phyloP scores from a whole-genome alignment of 768 basidiomycete species.

The Mycena pura region DNA sequence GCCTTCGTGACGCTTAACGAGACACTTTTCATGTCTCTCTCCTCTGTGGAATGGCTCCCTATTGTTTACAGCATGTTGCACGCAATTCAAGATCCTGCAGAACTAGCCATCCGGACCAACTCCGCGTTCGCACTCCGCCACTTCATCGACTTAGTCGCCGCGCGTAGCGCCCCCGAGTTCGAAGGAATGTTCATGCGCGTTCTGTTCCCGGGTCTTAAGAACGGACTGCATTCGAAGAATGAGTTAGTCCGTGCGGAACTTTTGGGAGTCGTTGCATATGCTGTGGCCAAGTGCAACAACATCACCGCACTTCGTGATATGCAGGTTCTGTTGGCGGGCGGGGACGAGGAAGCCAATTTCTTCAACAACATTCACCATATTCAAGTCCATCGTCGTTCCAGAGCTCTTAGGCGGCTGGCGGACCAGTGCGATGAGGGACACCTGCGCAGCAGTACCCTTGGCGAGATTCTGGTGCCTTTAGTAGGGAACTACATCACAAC shows the following conservation, averaged over 20 bases:
- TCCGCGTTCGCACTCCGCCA: constrained; percentile 78
- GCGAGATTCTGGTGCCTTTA: constrained; percentile 87
- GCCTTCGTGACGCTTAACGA: constrained; percentile 85
- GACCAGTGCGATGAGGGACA: constrained; percentile 74
- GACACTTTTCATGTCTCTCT: constrained; percentile 53
- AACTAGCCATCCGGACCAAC: constrained; percentile 84
- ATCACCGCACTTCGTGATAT: constrained; percentile 77
- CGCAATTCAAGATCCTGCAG: constrained; percentile 89
- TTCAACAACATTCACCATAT: constrained; percentile 97
- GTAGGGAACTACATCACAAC: constrained; percentile 80
- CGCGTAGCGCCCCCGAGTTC: constrained; percentile 47
- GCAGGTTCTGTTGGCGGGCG: constrained; percentile 78
- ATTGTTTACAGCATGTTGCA: constrained; percentile 82
- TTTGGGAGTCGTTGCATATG: constrained; percentile 77
- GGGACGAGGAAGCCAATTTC: constrained; percentile 94
- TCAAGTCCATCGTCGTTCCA: constrained; percentile 86
- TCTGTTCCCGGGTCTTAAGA: constrained; percentile 81
- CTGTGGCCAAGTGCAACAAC: constrained; percentile 67
- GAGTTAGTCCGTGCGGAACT: constrained; percentile 90
- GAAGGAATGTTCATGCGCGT: constrained; percentile 65
- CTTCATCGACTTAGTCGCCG: constrained; percentile 71
- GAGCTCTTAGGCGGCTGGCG: constrained; percentile 85
- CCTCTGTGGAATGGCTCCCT: constrained; percentile 76
- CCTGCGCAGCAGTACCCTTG: constrained; percentile 71
- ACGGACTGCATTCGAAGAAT: constrained; percentile 76